These are phyloP conservation scores for Entonaema liquescens DNA, from an alignment of 495 filamentous ascomycete species.

Conservation along the genomic window DNA sequence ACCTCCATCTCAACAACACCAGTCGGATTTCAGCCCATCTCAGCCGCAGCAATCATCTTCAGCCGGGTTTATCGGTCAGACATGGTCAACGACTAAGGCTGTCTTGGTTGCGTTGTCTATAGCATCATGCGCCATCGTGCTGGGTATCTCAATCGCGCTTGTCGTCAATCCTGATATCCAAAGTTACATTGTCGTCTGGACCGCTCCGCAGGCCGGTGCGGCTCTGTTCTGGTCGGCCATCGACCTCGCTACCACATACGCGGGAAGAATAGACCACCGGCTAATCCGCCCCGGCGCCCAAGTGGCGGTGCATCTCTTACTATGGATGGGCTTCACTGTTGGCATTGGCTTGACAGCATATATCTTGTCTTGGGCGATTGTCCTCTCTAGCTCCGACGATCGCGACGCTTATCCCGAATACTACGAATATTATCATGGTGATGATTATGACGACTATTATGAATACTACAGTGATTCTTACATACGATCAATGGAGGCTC, in stretches of 20 bases:
- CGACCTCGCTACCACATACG: slow-evolving; percentile 20
- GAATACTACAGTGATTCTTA: slow-evolving; percentile 23
- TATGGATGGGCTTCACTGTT: slow-evolving; percentile 32
- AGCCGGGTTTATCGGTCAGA: background rate
- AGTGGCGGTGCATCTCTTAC: slow-evolving; percentile 25
- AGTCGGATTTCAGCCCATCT: background rate
- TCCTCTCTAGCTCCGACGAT: slow-evolving; percentile 2
- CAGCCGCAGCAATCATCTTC: background rate
- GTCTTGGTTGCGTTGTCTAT: slow-evolving; percentile 36
- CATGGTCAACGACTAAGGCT: slow-evolving; percentile 16
- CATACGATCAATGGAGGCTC: slow-evolving; percentile 4
- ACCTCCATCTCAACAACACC: slow-evolving; percentile 7
- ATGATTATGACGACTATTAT: background rate
- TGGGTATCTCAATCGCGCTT: slow-evolving; percentile 39
- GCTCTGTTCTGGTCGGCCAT: slow-evolving; percentile 33
- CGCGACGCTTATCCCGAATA: slow-evolving; percentile 20
- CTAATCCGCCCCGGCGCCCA: slow-evolving; percentile 38
- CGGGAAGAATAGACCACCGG: slow-evolving; percentile 5
- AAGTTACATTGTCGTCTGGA: slow-evolving; percentile 33
- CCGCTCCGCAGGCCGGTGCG: slow-evolving; percentile 30
- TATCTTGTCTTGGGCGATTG: slow-evolving; percentile 23
- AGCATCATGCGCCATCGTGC: slow-evolving; percentile 32
- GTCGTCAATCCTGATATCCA: slow-evolving; percentile 21
- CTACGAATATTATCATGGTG: slow-evolving; percentile 25
- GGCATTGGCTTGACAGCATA: slow-evolving; percentile 31